These are phyloP conservation scores for Talaromyces sp. DNA, from an alignment of 2,329 filamentous ascomycete genomes.

Conservation along the genomic window DNA sequence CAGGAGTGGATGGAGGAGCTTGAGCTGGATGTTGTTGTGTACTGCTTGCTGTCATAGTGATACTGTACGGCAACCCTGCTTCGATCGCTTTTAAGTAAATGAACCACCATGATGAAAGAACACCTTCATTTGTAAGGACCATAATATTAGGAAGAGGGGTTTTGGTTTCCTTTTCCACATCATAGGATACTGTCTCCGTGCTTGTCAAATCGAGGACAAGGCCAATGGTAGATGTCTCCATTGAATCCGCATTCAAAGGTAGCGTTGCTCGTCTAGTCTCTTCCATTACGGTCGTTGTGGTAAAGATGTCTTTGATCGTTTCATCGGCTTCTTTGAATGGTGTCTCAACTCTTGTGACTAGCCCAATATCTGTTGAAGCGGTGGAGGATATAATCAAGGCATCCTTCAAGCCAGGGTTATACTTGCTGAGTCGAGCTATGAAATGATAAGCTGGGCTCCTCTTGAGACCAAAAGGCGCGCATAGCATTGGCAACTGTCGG, in stretches of 20 bases:
- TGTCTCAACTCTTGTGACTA: conserved; percentile 68
- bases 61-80: conserved; percentile 66
- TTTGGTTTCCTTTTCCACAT: conserved; percentile 50
- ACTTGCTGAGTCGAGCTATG: conserved; percentile 70
- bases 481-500: conserved; percentile 69
- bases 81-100: conserved; percentile 83
- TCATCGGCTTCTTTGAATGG: conserved; percentile 58
- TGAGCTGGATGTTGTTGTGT: conserved; percentile 18
- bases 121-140: conserved; percentile 81
- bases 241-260: conserved; percentile 60
- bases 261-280: conserved; percentile 71
- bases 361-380: conserved; percentile 68
- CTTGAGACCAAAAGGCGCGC: conserved; percentile 63
- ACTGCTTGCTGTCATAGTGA: conserved; percentile 48
- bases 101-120: conserved; percentile 84
- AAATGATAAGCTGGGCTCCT: conserved; percentile 69
- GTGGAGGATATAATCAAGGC: conserved; percentile 78
- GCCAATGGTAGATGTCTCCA: conserved; percentile 74
- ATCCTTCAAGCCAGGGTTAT: conserved; percentile 74
- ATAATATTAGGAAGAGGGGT: conserved; percentile 78
- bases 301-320: conserved; percentile 61
- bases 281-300: conserved; percentile 64
- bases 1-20: conserved; percentile 18
- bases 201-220: conserved; percentile 77
- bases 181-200: conserved; percentile 60